Evolutionary conservation across 2,329 filamentous ascomycete genomes (phyloP).

Genomic region (Ilyonectria destructans): DNA sequence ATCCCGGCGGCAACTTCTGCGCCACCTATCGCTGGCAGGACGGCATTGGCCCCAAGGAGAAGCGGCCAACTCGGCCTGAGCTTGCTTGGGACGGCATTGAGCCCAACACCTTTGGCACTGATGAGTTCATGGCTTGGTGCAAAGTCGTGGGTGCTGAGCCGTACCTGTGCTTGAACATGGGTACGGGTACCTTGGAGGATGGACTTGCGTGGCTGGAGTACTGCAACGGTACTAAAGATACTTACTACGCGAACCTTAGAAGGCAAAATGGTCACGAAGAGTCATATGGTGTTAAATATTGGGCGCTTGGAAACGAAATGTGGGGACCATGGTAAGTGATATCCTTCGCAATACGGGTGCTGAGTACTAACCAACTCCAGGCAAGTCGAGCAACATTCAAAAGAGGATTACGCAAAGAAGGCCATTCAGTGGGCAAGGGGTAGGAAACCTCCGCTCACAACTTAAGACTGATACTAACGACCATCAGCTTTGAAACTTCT

Average conservation of each 20-base stretch:
- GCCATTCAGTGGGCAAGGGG: slow-evolving; percentile 79
- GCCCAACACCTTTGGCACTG: slow-evolving; percentile 84
- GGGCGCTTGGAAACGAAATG: slow-evolving; percentile 84
- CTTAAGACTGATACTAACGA: background rate
- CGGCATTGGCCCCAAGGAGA: slow-evolving; percentile 80
- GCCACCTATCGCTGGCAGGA: slow-evolving; percentile 90
- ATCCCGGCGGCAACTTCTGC: slow-evolving; percentile 88
- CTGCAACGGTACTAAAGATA: slow-evolving; percentile 82
- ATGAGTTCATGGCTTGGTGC: slow-evolving; percentile 89
- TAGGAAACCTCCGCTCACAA: background rate
- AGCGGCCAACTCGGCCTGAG: slow-evolving; percentile 72
- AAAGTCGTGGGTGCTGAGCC: slow-evolving; percentile 80
- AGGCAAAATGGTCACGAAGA: slow-evolving; percentile 81
- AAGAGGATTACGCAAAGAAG: slow-evolving; percentile 77
- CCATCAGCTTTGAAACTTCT: slow-evolving; percentile 73
- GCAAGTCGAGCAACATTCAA: slow-evolving; percentile 78
- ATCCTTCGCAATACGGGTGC: no score
- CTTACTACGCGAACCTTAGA: slow-evolving; percentile 84
- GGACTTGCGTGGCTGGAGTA: slow-evolving; percentile 86
- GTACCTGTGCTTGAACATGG: slow-evolving; percentile 85
- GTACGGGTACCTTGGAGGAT: slow-evolving; percentile 68
- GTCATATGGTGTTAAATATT: slow-evolving; percentile 86
- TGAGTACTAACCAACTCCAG: slow-evolving; percentile 7
- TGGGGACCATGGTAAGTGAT: slow-evolving; percentile 69
- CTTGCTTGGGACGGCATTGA: slow-evolving; percentile 85